Base-by-base conservation (phyloP, 495 filamentous ascomycete species). In the Penicillium cinerascens region DNA sequence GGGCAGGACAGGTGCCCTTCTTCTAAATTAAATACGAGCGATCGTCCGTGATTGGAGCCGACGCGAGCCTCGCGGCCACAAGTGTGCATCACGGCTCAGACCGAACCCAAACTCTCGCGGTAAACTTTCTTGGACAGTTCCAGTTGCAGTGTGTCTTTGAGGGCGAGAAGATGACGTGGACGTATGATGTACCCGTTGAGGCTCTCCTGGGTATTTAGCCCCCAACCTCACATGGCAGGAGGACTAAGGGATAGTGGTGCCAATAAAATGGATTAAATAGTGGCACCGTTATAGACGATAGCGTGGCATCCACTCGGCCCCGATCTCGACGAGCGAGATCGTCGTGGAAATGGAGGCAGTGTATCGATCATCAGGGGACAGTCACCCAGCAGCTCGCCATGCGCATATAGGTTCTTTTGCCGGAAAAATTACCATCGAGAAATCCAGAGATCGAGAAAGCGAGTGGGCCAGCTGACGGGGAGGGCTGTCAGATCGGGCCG, bases 101-200 rank as follows among this genome's bases (percentile, higher is more conserved):
- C 60, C 57, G 57, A 60, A 54, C 52, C 47, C 52, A 56, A 63
- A 59, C 52, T 52, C 38, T 51, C 44, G 44, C 51, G 55, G 47
- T 42, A 59, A n/a, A 51, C 25, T 41, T 37, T 54, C 47, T 51
- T 51, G 27, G 39, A 3, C 13, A 1, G 11, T 33, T 13, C 1
- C 29, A 33, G 10, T 13, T 13, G n/a, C n/a, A n/a, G n/a, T n/a
- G n/a, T n/a, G n/a, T n/a, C n/a, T 33, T 33, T 1, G 29, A 13
- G 6, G n/a, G n/a, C n/a, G 4, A 13, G 25, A 16, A 42, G 35
- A 8, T 17, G 17, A 26, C 3, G 33, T 36, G 33, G 33, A 36
- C 15, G 8, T 36, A 23, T 23, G 29, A 18, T 20, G 9, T 39
- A 18, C n/a, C 16, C n/a, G 37, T 8, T 17, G 37, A 39, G 37